Evolutionary conservation across 768 basidiomycete genomes (phyloP), one percentile per base, ranked within the genome.

Genomic region (Melanogaster broomeanus): DNA sequence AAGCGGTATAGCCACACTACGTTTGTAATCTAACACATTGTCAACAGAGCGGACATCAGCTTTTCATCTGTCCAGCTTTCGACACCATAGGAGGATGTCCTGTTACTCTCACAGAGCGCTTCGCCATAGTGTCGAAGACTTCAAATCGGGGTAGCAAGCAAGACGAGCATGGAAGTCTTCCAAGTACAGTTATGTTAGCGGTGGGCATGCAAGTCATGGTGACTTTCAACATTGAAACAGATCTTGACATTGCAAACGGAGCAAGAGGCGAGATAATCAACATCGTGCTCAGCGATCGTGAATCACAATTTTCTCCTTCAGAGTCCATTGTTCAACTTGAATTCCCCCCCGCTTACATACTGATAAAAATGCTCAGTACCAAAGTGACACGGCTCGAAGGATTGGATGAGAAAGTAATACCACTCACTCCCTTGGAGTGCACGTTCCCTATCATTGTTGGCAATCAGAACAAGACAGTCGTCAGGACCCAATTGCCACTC

Each of bases 201-300:
- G 28, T 73, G 4, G 72, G 74, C 0, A 74, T 75, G 71, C 65
- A 69, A 42, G 71, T 72, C 0, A 70, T 77, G 70, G 70, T 77
- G 0, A 74, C 68, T 1, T 43, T 38, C 3, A 77, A 77, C 34
- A 48, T 78, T 0, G 66, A 73, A n/a, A 76, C 72, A 0, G 72
- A 76, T 24, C 55, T 71, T 0, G 75, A 77, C 31, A 43, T 78
- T 0, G 66, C 75, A 1, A 78, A 77, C 43, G 72, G 77, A 0
- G 58, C 72, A 0, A 22, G 65, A 2, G 72, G 73, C 0, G 55
- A 56, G 12, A 67, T 77, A 1, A 54, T 62, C 2, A 21, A 41
- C n/a, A 42, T 42, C 16, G 28, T 45, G 11, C 44, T 45, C 5
- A 30, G 31, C 18, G 27, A 45, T 4, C 44, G n/a, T 5, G 28